Base-by-base conservation (phyloP, 495 filamentous ascomycete genomes). In the Xylaria acuta region DNA sequence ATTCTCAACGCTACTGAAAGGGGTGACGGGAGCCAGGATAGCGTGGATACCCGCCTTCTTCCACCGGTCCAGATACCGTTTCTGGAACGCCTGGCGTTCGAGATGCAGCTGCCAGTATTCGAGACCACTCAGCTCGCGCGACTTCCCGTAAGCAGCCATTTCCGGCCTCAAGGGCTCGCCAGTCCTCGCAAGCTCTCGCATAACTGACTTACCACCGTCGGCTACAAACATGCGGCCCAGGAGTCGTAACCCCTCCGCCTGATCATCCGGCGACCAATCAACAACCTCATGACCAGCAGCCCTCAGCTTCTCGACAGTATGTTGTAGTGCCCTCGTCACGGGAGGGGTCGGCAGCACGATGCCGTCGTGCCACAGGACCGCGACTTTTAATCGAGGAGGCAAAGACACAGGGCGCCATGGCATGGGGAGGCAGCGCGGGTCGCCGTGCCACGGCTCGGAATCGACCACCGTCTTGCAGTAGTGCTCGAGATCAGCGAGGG, bases 361-460 rank as follows among this genome's bases (percentile, higher is more conserved):
- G 27, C 91, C 91, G 80, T 97, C 94, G 51, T 85, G 89, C 69
- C 85, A 85, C 84, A 97, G 84, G 20, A 97, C 80, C 11, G 91
- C 94, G 73, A 96, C 84, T 18, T 86, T 86, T 53, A 95, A 82
- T 51, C 78, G 86, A 76, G 86, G 86, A 47, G 83, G 84, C 65
- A 85, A 83, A 67, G 82, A 79, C 34, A 88, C 80, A 14, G 85
- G 79, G 47, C 92, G 84, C 94, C 94, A 97, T 5, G 87, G 82
- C 34, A 97, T 89, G 0, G 94, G 94, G 77, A 94, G 90, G 1
- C 94, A 93, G 2, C 86, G 88, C 66, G 93, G 88, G 75, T 97
- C 94, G 76, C 91, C 90, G 62, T 86, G 88, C 94, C 94, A 97
- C 0, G 94, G 93, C 81, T 93, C 82, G 90, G 94, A 92, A 16